These are phyloP conservation scores for Termitomyces eurrhizus DNA, from an alignment of 768 basidiomycete species.

Conservation along the genomic window DNA sequence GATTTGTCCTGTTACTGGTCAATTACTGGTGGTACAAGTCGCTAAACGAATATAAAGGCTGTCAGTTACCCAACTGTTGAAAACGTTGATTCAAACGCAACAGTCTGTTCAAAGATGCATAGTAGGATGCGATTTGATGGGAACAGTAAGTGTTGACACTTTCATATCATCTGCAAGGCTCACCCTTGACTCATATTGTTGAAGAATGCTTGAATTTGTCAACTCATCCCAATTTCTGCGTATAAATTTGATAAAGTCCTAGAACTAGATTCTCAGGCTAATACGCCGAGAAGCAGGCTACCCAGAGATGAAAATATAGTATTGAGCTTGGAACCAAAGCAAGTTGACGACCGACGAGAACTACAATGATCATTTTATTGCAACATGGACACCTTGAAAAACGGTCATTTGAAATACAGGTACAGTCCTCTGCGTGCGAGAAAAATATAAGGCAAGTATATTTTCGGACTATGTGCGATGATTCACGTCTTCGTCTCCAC, in stretches of 20 bases:
- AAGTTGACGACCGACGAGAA: background rate
- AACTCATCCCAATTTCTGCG: background rate
- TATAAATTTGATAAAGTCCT: background rate
- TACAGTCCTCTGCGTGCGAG: background rate
- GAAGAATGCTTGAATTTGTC: background rate
- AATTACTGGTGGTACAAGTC: background rate
- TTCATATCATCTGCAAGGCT: background rate
- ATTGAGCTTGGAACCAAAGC: background rate
- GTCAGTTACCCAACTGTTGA: background rate
- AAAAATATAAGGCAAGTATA: background rate
- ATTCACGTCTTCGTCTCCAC: slow-evolving; percentile 41
- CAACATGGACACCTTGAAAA: background rate
- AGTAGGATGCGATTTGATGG: background rate
- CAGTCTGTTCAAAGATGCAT: background rate
- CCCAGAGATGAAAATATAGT: no score
- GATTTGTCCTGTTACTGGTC: background rate
- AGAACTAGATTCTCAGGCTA: background rate
- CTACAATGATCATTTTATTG: background rate
- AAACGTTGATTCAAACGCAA: background rate
- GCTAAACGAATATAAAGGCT: background rate
- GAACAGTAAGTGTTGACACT: background rate
- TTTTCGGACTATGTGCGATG: background rate
- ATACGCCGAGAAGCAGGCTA: background rate
- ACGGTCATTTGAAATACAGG: background rate
- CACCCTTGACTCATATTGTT: background rate